Conservation (phyloP, 2,329 filamentous ascomycete species). For the Fusarium keratoplasticum region DNA sequence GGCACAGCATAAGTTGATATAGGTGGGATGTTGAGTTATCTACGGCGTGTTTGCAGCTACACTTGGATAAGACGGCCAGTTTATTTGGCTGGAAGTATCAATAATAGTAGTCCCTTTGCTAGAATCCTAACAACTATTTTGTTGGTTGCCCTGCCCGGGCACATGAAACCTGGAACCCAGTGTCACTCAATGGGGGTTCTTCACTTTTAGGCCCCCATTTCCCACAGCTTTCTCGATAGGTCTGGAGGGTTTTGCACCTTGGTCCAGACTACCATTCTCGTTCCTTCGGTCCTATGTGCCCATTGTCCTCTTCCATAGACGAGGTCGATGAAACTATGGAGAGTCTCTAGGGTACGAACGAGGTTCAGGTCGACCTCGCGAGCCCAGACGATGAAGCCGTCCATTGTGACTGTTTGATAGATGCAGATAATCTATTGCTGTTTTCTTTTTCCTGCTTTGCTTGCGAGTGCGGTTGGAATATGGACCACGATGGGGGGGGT, state of each 20-base stretch:
- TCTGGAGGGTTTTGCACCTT: not conserved
- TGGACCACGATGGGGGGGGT: not conserved
- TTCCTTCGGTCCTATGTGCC: not conserved
- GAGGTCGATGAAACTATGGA: not conserved
- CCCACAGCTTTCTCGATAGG: not conserved
- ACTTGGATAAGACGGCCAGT: not conserved
- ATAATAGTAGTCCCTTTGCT: not conserved
- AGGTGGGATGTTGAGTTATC: not conserved
- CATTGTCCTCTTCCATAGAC: not conserved
- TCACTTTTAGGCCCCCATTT: not conserved
- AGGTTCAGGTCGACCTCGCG: not conserved
- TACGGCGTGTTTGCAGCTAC: not conserved
- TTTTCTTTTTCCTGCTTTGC: not conserved
- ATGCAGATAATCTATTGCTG: not conserved
- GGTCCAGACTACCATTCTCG: not conserved
- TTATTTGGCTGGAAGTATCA: not conserved
- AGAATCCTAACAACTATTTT: not conserved
- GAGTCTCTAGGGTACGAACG: not conserved
- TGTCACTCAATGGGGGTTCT: not conserved
- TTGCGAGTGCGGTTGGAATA: not conserved
- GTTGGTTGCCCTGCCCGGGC: not conserved
- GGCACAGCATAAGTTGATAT: not conserved
- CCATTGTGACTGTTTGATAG: not conserved
- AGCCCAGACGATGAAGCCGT: not conserved
- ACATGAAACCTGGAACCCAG: not conserved